phyloP scores from a whole-genome alignment of 371 early-diverging fungal species.

The Choanephora cucurbitarum region DNA sequence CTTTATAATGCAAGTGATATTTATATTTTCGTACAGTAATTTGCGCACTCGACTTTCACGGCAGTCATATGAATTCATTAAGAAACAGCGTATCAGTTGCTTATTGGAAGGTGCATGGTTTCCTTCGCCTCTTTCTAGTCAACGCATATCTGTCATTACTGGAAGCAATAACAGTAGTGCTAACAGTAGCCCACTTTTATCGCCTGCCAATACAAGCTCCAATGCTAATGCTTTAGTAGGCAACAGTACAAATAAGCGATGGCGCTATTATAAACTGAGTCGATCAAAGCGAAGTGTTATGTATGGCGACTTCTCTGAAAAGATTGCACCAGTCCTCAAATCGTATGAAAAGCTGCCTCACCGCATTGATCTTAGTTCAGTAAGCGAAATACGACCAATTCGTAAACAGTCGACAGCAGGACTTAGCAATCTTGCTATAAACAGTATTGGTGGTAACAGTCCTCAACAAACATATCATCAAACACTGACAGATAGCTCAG shows the following conservation, averaged over 20 bases:
- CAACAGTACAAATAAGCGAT: constrained; percentile 24
- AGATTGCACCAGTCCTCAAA: constrained; percentile 31
- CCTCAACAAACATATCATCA: not conserved
- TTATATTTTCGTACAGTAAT: constrained; percentile 40
- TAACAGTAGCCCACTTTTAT: not conserved
- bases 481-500: not conserved
- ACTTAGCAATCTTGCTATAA: not conserved
- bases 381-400: constrained; percentile 58
- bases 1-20: no score
- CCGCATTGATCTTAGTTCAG: constrained; percentile 60
- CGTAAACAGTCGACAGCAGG: constrained; percentile 16
- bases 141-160: constrained; percentile 19
- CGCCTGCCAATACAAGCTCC: not conserved
- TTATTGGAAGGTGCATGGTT: constrained; percentile 77
- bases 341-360: constrained; percentile 33
- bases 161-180: constrained; percentile 2
- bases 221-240: not conserved
- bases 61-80: constrained; percentile 72
- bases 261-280: constrained; percentile 68
- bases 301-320: constrained; percentile 70
- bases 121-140: constrained; percentile 40
- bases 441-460: constrained; percentile 1
- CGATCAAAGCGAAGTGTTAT: constrained; percentile 63
- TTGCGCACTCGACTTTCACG: constrained; percentile 63
- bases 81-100: constrained; percentile 70